phyloP scores from a whole-genome alignment of 75 land plant genomes.

The Chamaecyparis obtusa region DNA sequence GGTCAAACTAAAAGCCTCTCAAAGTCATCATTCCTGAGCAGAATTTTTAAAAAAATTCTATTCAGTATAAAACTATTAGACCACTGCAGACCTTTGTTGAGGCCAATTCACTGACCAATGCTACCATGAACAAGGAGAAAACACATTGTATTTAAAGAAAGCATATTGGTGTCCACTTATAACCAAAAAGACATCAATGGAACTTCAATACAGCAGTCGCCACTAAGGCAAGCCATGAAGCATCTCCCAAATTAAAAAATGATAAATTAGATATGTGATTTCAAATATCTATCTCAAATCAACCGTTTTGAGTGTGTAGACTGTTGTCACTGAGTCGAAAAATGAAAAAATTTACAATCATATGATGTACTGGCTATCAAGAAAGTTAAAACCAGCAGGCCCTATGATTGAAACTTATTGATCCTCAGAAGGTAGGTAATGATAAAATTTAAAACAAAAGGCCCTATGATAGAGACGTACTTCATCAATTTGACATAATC shows the following conservation, averaged over 20 bases:
- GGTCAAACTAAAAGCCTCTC: not conserved
- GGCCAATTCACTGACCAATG: too few relatives aligned
- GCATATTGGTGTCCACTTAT: too few relatives aligned
- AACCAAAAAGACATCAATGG: not conserved
- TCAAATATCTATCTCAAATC: too few relatives aligned
- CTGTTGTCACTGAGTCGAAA: not conserved
- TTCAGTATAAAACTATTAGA: too few relatives aligned
- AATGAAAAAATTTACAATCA: not conserved
- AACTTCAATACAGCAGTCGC: not conserved
- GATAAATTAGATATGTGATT: too few relatives aligned
- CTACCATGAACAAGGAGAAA: too few relatives aligned
- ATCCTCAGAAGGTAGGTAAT: slow-evolving; percentile 19
- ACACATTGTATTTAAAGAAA: too few relatives aligned
- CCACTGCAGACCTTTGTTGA: too few relatives aligned
- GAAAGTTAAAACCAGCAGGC: not conserved
- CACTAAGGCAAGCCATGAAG: not conserved
- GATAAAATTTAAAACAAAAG: not conserved
- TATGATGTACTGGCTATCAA: not conserved
- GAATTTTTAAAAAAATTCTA: too few relatives aligned
- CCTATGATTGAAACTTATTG: slow-evolving; percentile 52
- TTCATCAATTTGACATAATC: slow-evolving; percentile 98
- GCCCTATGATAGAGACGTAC: slow-evolving; percentile 36
- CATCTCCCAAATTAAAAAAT: not conserved
- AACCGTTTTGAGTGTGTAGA: too few relatives aligned
- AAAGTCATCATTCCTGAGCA: not conserved